These are phyloP conservation scores for Rhododendron molle DNA, from an alignment of 148 eudicot genomes.

Conservation along the genomic window DNA sequence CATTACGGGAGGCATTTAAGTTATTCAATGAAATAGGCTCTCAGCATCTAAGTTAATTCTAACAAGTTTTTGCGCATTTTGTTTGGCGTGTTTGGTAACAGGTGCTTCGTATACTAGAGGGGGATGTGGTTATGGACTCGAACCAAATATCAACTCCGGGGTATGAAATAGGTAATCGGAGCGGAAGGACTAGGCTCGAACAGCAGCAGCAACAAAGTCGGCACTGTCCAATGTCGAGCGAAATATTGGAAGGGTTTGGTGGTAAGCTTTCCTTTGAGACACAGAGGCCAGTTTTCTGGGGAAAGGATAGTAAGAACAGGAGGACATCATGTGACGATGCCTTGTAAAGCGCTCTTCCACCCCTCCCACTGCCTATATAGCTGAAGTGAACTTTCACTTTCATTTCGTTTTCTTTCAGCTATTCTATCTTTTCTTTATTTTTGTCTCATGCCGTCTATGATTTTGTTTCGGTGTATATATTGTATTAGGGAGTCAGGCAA, in stretches of 20 bases:
- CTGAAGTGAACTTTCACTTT: not conserved
- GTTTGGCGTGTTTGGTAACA: conserved; percentile 9
- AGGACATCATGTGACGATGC: conserved; percentile 19
- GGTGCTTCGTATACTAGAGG: conserved; percentile 83
- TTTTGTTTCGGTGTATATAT: conserved; percentile 6
- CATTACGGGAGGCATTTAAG: not conserved
- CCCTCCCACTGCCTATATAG: not conserved
- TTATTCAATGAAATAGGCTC: not conserved
- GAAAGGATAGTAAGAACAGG: conserved; percentile 37
- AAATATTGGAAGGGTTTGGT: conserved; percentile 30
- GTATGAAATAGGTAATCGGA: conserved; percentile 52
- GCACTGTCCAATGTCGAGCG: conserved; percentile 17
- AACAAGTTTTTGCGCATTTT: not conserved
- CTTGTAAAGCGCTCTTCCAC: conserved; percentile 7
- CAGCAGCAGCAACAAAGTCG: conserved; percentile 26
- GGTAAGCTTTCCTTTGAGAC: conserved; percentile 42
- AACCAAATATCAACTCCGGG: conserved; percentile 37
- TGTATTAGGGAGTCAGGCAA: not conserved
- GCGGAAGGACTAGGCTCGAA: conserved; percentile 47
- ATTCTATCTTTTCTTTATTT: not conserved
- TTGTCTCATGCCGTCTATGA: not conserved
- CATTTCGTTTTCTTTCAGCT: too few relatives aligned
- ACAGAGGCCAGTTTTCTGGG: conserved; percentile 34
- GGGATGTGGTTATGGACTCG: conserved; percentile 61
- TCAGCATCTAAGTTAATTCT: not conserved